Conservation (phyloP, 2,329 filamentous ascomycete genomes). For the Fusarium nelsonii region DNA sequence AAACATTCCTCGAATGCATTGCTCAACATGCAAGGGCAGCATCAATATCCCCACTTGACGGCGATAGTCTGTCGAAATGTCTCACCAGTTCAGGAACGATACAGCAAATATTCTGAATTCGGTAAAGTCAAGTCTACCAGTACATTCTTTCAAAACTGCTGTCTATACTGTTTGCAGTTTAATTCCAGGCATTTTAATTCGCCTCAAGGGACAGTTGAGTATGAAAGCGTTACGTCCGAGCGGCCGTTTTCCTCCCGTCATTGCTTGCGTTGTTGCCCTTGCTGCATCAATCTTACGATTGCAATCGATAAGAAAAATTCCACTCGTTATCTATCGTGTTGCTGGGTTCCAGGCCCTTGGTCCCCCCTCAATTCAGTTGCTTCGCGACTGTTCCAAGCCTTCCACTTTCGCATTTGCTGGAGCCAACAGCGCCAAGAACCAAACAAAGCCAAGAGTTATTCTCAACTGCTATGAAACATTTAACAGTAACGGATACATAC, state of each 20-base stretch:
- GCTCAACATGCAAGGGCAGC: constrained; percentile 34
- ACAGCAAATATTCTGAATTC: constrained; percentile 10
- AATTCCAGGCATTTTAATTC: neutral
- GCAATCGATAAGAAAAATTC: neutral
- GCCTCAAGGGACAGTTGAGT: neutral
- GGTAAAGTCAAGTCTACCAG: neutral
- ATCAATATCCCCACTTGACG: constrained; percentile 4
- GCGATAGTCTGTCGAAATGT: constrained; percentile 11
- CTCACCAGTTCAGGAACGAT: constrained; percentile 18
- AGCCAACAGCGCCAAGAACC: neutral
- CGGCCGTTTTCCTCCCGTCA: neutral
- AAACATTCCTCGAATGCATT: constrained; percentile 21
- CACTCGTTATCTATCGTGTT: neutral
- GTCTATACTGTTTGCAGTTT: constrained; percentile 17
- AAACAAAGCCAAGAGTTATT: neutral
- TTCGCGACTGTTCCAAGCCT: neutral
- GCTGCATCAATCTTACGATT: neutral
- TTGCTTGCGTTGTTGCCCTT: constrained; percentile 5
- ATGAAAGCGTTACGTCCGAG: neutral
- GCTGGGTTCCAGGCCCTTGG: neutral
- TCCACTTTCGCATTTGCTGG: neutral
- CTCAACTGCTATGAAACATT: too few relatives aligned
- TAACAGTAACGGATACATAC: neutral
- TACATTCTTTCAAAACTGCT: constrained; percentile 8
- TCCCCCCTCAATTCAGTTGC: neutral